Evolutionary conservation across 2,329 filamentous ascomycete genomes (phyloP).

Genomic region (Pseudogymnoascus sp.): DNA sequence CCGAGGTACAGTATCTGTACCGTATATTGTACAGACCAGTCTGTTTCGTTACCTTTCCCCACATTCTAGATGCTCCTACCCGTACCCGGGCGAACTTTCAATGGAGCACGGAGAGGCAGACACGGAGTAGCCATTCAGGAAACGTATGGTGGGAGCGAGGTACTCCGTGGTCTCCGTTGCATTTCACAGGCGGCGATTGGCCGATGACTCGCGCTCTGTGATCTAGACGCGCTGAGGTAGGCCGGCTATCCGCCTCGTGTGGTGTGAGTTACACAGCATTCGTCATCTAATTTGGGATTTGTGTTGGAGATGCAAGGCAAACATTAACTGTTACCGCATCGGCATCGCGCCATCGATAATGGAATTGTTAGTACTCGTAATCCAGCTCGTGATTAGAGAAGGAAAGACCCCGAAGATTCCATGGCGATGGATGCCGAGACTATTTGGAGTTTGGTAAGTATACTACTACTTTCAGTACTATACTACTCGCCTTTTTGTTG

Average conservation of each 20-base stretch:
- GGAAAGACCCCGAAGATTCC: neutral
- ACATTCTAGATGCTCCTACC: neutral
- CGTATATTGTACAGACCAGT: no score
- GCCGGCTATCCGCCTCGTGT: neutral
- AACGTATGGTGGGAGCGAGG: neutral
- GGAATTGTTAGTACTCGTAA: no score
- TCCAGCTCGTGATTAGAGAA: neutral
- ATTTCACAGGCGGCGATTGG: neutral
- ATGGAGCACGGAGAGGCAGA: neutral
- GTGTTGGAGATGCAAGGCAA: neutral
- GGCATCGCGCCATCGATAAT: neutral
- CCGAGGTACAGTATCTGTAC: neutral
- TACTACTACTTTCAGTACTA: neutral
- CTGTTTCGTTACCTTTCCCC: neutral
- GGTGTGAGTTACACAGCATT: constrained; percentile 1
- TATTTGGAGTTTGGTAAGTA: neutral
- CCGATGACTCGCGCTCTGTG: neutral
- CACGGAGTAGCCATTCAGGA: neutral
- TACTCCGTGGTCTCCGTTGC: neutral
- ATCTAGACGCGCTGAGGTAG: constrained; percentile 1
- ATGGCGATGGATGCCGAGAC: neutral
- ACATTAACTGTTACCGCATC: no score
- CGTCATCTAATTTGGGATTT: constrained; percentile 4
- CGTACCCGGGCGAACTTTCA: neutral
- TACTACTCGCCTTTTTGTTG: neutral